These are phyloP conservation scores for Chlorella sp. DNA, from an alignment of 139 green algal genomes.

Conservation along the genomic window DNA sequence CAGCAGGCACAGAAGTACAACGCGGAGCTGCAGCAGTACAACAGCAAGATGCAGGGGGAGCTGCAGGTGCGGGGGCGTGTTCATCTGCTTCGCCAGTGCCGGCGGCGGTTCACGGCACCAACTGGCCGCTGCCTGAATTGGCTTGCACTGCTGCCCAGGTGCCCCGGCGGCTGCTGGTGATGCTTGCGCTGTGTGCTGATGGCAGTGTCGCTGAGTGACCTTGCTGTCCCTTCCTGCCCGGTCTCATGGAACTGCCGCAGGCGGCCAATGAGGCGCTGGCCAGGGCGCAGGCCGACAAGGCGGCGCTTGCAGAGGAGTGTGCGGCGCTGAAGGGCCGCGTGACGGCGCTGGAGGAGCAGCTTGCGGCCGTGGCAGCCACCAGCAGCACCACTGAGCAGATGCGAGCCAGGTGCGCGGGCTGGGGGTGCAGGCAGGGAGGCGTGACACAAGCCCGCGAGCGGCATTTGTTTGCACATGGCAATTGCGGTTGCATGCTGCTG, in stretches of 20 bases:
- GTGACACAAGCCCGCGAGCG: too few species aligned
- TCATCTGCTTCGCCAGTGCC: neutral
- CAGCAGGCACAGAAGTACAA: conserved; percentile 44
- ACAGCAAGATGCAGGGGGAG: conserved; percentile 43
- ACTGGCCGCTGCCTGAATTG: too few species aligned
- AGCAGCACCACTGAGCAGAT: conserved; percentile 16
- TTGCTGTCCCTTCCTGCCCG: too few species aligned
- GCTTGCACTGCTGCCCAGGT: neutral
- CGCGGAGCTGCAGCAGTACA: conserved; percentile 47
- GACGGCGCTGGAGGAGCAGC: conserved; percentile 20
- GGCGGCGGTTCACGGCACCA: neutral
- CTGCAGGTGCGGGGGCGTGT: neutral
- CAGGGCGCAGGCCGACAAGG: conserved; percentile 31
- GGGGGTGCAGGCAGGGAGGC: too few species aligned
- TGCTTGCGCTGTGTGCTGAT: neutral
- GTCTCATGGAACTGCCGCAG: neutral
- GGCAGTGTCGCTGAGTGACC: neutral
- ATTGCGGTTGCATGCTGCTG: too few species aligned
- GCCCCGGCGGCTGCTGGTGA: neutral
- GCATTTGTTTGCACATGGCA: too few species aligned
- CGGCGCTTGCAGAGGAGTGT: conserved; percentile 31
- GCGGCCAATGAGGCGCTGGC: conserved; percentile 12
- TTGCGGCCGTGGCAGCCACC: conserved; percentile 9
- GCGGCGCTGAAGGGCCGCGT: conserved; percentile 26
- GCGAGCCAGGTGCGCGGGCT: neutral